Evolutionary conservation across 805 yeast species (phyloP).

Genomic region (Saccharomycopsis capsularis): DNA sequence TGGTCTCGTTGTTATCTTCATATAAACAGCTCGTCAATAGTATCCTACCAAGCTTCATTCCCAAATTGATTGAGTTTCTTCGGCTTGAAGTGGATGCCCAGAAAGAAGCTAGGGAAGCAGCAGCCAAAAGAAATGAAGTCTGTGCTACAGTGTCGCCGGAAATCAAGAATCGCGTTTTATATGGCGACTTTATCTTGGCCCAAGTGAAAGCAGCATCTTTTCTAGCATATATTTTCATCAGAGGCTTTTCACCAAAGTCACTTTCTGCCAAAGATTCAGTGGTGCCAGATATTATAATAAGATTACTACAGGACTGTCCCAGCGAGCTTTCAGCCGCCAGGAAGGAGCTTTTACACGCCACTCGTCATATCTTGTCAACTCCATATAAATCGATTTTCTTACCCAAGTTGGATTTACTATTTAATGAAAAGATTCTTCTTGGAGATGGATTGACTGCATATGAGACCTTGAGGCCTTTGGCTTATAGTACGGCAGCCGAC

Average conservation of each 20-base stretch:
- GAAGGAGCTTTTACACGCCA: slow-evolving; percentile 87
- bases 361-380: slow-evolving; percentile 86
- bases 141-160: slow-evolving; percentile 69
- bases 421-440: slow-evolving; percentile 79
- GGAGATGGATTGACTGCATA: slow-evolving; percentile 90
- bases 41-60: slow-evolving; percentile 70
- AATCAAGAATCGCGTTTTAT: slow-evolving; percentile 68
- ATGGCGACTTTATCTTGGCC: slow-evolving; percentile 81
- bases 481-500: slow-evolving; percentile 93
- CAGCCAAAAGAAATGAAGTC: slow-evolving; percentile 47
- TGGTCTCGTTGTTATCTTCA: slow-evolving; percentile 85
- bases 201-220: slow-evolving; percentile 97
- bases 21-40: slow-evolving; percentile 69
- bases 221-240: slow-evolving; percentile 80
- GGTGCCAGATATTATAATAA: slow-evolving; percentile 80
- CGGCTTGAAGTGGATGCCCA: slow-evolving; percentile 80
- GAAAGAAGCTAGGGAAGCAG: slow-evolving; percentile 51
- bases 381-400: slow-evolving; percentile 75
- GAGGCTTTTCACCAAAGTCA: slow-evolving; percentile 60
- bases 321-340: slow-evolving; percentile 86
- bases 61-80: slow-evolving; percentile 69
- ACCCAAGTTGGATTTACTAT: slow-evolving; percentile 76
- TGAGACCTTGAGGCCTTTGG: slow-evolving; percentile 86
- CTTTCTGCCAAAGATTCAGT: slow-evolving; percentile 38
- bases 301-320: slow-evolving; percentile 91